Evolutionary conservation across 2,329 filamentous ascomycete genomes (phyloP), one percentile per base, ranked within the genome.

Genomic region (Pestalotiopsis sp.): DNA sequence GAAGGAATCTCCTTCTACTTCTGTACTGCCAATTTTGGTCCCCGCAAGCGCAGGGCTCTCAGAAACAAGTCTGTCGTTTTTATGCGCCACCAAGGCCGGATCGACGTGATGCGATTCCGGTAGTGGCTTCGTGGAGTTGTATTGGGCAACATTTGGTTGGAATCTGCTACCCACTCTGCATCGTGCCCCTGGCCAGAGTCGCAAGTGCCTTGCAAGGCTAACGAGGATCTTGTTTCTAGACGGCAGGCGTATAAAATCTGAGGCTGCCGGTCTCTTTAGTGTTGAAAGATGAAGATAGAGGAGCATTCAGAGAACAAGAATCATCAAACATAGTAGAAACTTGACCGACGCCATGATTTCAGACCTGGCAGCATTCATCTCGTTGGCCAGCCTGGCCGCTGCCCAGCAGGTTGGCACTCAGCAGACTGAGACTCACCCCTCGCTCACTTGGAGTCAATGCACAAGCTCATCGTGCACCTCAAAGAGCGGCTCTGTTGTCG

Each of bases 391-490:
- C 45, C 31, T 81, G 57, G 80, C 78, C 57, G 75, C 78, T 23
- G 80, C 81, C 70, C 85, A 87, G 72, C 78, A 82, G 71, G 80
- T 82, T 56, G 84, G 84, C 68, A 82, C 76, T 23, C 70, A 80
- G 71, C 75, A 77, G 68, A 72, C 74, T 12, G 84, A 86, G 71
- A 79, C 77, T 49, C 85, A 87, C 72, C 85, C 85, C 61, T 75
- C 80, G 67, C 75, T 87, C 72, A 82, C 77, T 69, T 85, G 83
- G 80, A 80, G 83, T 73, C 80, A 81, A 72, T 87, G 85, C 75
- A 82, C 83, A 38, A 74, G 73, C 25, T 78, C 76, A 31, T 83
- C 83, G 59, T 87, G 85, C 75, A 81, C 80, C 11, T 76, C 78
- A 17, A 80, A 83, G 70, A 78, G 77, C 68, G 84, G 80, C 62